These are phyloP conservation scores for Apiospora saccharicola DNA, from an alignment of 2,329 filamentous ascomycete species.

Conservation along the genomic window DNA sequence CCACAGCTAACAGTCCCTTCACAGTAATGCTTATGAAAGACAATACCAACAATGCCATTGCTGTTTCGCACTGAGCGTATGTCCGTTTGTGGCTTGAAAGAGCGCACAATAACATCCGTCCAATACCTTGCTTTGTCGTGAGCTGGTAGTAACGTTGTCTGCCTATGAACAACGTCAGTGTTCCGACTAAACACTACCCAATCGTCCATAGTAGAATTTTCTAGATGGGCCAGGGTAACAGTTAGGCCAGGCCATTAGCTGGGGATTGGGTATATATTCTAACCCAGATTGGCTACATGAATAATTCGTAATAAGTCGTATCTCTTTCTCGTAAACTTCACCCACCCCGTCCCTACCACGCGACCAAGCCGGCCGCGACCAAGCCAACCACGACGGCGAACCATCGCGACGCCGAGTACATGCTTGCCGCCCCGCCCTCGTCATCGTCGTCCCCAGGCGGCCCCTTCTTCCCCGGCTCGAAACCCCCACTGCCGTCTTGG, in stretches of 20 bases:
- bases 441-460: slow-evolving; percentile 3
- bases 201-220: neutral
- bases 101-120: no score
- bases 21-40: neutral
- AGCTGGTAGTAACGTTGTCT: neutral
- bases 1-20: neutral
- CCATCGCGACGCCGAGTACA: neutral
- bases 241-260: neutral
- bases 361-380: neutral
- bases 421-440: neutral
- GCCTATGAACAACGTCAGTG: neutral
- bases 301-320: neutral
- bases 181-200: neutral
- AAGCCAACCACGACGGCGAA: neutral
- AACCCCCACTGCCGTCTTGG: slow-evolving; percentile 44
- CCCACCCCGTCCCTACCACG: neutral
- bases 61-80: neutral
- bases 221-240: no score
- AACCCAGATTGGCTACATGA: neutral
- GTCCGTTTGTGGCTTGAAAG: neutral
- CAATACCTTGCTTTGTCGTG: neutral
- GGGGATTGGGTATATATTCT: neutral
- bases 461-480: slow-evolving; percentile 42
- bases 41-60: neutral
- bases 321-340: neutral